Percentiles rank a stretch among this genome's conserved stretches.
Conservation (phyloP, 371 early-diverging fungal species). For the Haplosporangium sp. region DNA sequence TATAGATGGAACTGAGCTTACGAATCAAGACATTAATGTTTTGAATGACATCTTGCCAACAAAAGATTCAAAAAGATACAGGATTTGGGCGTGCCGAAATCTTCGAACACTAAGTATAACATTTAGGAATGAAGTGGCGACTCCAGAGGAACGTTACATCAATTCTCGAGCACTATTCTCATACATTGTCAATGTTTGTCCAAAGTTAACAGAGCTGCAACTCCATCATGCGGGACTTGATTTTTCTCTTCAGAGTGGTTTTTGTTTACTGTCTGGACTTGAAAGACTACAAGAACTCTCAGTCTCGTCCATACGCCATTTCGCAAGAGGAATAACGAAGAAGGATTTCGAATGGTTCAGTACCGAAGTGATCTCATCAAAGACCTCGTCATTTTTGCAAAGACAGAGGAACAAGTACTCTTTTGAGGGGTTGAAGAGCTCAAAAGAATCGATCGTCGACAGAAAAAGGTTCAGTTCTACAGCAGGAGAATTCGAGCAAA, state of each 20-base stretch:
- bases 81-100: not conserved
- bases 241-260: not conserved
- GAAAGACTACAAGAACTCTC: not conserved
- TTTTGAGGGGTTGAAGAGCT: not conserved
- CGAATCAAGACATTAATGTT: not conserved
- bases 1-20: not conserved
- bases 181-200: not conserved
- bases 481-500: not conserved
- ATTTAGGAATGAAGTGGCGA: not conserved
- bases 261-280: constrained; percentile 1
- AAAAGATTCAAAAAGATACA: not conserved
- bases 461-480: not conserved
- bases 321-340: no score
- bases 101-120: not conserved
- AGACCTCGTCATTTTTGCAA: not conserved
- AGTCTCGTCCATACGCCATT: no score
- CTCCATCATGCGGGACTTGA: not conserved
- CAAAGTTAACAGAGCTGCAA: not conserved
- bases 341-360: not conserved
- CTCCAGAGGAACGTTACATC: not conserved
- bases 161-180: not conserved
- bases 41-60: not conserved
- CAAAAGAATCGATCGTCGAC: not conserved
- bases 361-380: not conserved
- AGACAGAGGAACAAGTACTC: not conserved